phyloP scores from a whole-genome alignment of 164 flowering plant species.

The Berberis thunbergii region DNA sequence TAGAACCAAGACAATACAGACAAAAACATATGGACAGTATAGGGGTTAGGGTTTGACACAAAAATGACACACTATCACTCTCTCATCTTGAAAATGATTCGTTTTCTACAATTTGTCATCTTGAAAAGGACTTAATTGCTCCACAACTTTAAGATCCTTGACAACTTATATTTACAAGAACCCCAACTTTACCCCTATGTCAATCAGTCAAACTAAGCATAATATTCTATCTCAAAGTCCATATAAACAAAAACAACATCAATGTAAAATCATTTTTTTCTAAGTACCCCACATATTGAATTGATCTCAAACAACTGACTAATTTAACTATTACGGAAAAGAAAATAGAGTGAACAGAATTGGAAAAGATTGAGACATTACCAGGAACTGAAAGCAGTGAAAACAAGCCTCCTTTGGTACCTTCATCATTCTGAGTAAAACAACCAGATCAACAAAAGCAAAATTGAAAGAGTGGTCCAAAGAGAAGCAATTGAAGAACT shows the following conservation, averaged over 20 bases:
- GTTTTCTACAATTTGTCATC: too few relatives aligned
- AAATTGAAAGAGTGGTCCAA: background rate
- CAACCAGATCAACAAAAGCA: background rate
- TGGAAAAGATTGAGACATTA: conserved; percentile 1
- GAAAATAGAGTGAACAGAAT: background rate
- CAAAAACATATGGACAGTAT: too few relatives aligned
- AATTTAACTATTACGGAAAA: background rate
- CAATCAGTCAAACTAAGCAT: background rate
- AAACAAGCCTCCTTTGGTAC: conserved; percentile 28
- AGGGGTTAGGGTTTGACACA: too few relatives aligned
- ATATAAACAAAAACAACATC: background rate
- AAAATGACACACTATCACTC: too few relatives aligned
- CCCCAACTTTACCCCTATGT: too few relatives aligned
- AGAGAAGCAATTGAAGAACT: background rate
- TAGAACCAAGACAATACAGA: background rate
- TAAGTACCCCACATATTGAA: too few relatives aligned
- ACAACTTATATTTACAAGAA: too few relatives aligned
- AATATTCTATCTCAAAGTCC: background rate
- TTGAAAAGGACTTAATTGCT: too few relatives aligned
- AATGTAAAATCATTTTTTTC: background rate
- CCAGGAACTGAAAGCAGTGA: conserved; percentile 38
- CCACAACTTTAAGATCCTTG: too few relatives aligned
- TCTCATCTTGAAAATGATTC: too few relatives aligned
- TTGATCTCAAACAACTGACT: background rate
- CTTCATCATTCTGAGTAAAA: conserved; percentile 27